Conservation (phyloP, 192 early-diverging fungal genomes). For the Oehlia diaphana region DNA sequence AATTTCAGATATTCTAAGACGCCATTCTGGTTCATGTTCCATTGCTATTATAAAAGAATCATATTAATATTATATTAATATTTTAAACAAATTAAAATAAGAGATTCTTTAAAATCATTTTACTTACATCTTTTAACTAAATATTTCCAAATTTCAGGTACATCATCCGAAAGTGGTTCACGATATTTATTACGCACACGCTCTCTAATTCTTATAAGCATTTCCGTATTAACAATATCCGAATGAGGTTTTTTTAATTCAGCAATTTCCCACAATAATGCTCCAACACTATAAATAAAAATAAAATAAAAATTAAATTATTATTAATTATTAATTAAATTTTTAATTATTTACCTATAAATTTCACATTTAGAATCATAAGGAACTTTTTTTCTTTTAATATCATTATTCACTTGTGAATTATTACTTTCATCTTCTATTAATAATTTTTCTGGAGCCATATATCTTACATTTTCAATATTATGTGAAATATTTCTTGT, state of each 20-base stretch:
- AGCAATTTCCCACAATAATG: slow-evolving; percentile 22
- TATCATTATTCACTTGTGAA: background rate
- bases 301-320: background rate
- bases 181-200: background rate
- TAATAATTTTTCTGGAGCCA: slow-evolving; percentile 12
- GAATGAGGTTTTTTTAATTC: slow-evolving; percentile 4
- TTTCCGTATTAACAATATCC: background rate
- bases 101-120: background rate
- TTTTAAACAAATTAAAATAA: background rate
- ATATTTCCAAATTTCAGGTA: background rate
- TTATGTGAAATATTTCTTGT: slow-evolving; percentile 14
- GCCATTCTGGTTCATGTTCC: background rate
- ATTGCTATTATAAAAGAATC: background rate
- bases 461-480: slow-evolving; percentile 18
- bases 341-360: slow-evolving; percentile 5
- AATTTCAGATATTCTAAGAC: background rate
- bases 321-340: background rate
- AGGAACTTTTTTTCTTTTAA: background rate
- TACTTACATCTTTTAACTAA: background rate
- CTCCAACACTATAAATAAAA: slow-evolving; percentile 4
- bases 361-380: slow-evolving; percentile 16
- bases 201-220: background rate
- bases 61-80: background rate
- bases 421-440: background rate
- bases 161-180: background rate